Evolutionary conservation across 106 monocot species (phyloP), one percentile per base, ranked within the genome.

Genomic region (Apostasia shenzhenica): DNA sequence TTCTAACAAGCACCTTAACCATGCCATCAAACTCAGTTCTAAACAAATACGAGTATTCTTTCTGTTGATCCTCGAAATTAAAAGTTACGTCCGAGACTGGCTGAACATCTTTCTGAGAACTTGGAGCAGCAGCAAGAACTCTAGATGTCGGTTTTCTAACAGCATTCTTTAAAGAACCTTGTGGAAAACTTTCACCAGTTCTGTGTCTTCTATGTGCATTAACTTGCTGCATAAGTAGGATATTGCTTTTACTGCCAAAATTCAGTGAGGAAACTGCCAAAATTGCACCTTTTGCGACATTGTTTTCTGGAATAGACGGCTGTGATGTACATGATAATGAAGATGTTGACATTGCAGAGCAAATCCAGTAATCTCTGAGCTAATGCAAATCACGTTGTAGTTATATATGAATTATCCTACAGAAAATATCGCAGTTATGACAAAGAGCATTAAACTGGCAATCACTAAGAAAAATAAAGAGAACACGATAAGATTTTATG

Each of bases 1-100:
- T 60, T 73, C 65, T 61, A 38, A 92, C 85, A 10, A 67, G 72
- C 13, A 88, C 88, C 70, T 83, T 85, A 40, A 92, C 85, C 3
- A 67, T 48, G 7, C 81, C 88, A 57, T 74, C 88, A 57, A 57
- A 59, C 69, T 92, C 85, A 7, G 85, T 76, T 59, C 78, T 76
- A 67, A 92, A 88, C 55, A 73, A 78, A 70, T 85, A 85, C 37
- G 61, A 79, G 69, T 6, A 67, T 48, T 43, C 57, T 49, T 51
- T 70, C 48, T 68, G 2, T 40, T 45, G 7, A 45, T 59, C 79
- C 57, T 78, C 70, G n/a, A 26, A 37, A n/a, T 51, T 56, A 49
- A 61, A 63, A 53, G 8, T 57, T 44, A 73, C 13, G 6, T 46
- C 42, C 57, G 54, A 48, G 14, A 14, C 41, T 48, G 69, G 47